Percentiles rank a stretch among this genome's conserved stretches.
Evolutionary conservation across 441 rosid genomes (phyloP).

Genomic region (Francoa sonchifolia): DNA sequence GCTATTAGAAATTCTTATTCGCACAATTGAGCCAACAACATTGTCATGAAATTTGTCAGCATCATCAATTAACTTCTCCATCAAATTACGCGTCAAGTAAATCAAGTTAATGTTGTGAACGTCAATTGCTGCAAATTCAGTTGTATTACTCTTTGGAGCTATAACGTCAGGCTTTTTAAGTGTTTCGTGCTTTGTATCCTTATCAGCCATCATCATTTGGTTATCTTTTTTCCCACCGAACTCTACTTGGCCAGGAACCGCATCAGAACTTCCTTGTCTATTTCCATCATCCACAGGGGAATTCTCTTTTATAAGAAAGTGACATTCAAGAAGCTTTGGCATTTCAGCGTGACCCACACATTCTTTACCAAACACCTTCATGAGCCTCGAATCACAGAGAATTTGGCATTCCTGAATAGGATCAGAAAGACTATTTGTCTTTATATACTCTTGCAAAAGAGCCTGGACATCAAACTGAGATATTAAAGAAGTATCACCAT

Average conservation of each 20-base stretch:
- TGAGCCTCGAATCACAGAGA: conserved; percentile 60
- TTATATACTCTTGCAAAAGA: conserved; percentile 65
- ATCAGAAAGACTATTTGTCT: conserved; percentile 58
- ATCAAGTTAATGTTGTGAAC: conserved; percentile 71
- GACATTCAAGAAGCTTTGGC: conserved; percentile 81
- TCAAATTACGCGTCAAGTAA: conserved; percentile 53
- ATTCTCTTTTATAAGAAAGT: conserved; percentile 43
- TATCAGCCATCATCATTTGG: conserved; percentile 16
- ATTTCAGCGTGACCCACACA: conserved; percentile 70
- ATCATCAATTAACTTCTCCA: conserved; percentile 68
- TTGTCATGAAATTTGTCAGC: conserved; percentile 53
- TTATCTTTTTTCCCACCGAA: conserved; percentile 24
- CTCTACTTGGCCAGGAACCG: conserved; percentile 24
- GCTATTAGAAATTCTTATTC: conserved; percentile 53
- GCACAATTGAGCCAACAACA: conserved; percentile 83
- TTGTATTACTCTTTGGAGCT: conserved; percentile 29
- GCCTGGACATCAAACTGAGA: conserved; percentile 63
- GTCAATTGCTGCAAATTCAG: conserved; percentile 83
- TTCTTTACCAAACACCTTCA: conserved; percentile 49
- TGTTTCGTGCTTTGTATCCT: conserved; percentile 41
- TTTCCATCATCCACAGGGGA: conserved; percentile 23
- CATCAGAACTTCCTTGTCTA: conserved; percentile 24
- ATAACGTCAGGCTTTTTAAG: conserved; percentile 43
- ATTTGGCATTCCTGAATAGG: conserved; percentile 47
- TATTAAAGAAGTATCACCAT: conserved; percentile 49